Percentiles rank a stretch among this genome's conserved stretches.
These are phyloP conservation scores for Trichoderma sp. DNA, from an alignment of 2,329 filamentous ascomycete species.

Conservation along the genomic window DNA sequence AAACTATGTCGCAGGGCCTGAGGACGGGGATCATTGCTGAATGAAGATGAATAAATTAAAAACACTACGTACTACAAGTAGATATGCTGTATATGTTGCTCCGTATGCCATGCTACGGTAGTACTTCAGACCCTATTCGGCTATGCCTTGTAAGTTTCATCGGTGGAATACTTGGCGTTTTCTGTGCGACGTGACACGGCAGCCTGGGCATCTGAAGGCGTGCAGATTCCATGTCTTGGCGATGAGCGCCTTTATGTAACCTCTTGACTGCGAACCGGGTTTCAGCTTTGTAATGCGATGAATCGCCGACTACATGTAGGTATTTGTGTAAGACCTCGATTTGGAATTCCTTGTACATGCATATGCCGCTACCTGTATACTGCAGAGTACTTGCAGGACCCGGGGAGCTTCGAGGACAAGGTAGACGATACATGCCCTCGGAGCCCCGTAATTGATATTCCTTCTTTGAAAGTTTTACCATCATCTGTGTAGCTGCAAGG, in stretches of 20 bases:
- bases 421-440: not conserved
- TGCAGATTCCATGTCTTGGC: not conserved
- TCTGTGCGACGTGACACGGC: not conserved
- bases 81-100: not conserved
- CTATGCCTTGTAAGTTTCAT: not conserved
- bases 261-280: not conserved
- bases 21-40: not conserved
- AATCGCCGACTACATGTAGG: not conserved
- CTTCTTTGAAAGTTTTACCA: not conserved
- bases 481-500: not conserved
- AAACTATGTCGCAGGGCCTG: not conserved
- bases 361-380: not conserved
- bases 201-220: conserved; percentile 9
- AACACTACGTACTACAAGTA: not conserved
- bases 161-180: not conserved
- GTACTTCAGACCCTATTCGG: not conserved
- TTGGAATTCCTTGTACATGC: not conserved
- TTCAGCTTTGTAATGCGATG: not conserved
- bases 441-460: not conserved
- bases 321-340: not conserved
- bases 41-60: not conserved
- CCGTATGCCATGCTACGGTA: not conserved
- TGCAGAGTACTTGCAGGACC: not conserved
- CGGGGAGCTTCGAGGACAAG: not conserved
- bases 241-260: not conserved